Evolutionary conservation across 1,139 yeast genomes (phyloP).

Genomic region (Yamadazyma aaseri): DNA sequence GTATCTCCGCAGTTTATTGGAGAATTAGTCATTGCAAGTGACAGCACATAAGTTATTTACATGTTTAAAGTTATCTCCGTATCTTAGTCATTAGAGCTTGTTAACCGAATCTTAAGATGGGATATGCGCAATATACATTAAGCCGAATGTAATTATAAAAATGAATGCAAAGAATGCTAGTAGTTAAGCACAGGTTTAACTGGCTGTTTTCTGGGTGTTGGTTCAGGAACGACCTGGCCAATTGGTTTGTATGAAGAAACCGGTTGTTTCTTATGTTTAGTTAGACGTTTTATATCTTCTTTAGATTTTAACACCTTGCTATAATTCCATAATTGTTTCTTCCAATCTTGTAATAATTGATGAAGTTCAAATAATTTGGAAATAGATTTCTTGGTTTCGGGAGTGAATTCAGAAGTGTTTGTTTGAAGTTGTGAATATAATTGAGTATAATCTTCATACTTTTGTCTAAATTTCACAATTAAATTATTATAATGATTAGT

Average conservation of each 20-base stretch:
- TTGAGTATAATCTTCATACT: slow-evolving; percentile 39
- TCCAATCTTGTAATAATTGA: slow-evolving; percentile 34
- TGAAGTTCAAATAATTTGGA: slow-evolving; percentile 35
- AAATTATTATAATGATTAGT: slow-evolving; percentile 26
- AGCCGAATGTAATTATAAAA: too few species aligned
- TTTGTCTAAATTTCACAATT: slow-evolving; percentile 34
- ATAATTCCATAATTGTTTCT: slow-evolving; percentile 34
- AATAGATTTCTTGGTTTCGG: slow-evolving; percentile 21
- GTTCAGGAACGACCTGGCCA: not conserved
- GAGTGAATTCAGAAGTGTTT: slow-evolving; percentile 9
- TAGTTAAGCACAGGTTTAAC: slow-evolving; percentile 9
- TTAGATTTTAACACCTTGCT: slow-evolving; percentile 34
- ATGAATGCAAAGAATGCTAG: slow-evolving; percentile 6
- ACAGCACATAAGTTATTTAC: too few species aligned
- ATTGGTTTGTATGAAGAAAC: not conserved
- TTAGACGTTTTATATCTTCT: slow-evolving; percentile 32
- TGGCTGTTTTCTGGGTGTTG: not conserved
- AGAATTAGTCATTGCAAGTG: too few species aligned
- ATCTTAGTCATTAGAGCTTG: too few species aligned
- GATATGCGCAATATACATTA: too few species aligned
- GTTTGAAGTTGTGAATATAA: slow-evolving; percentile 26
- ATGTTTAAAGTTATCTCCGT: too few species aligned
- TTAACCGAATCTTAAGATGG: too few species aligned
- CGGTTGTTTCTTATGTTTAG: slow-evolving; percentile 31
- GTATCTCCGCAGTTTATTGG: too few species aligned